Percentiles rank a stretch among this genome's conserved stretches.
Evolutionary conservation across 148 eudicot genomes (phyloP).

Genomic region (Camellia japonica): DNA sequence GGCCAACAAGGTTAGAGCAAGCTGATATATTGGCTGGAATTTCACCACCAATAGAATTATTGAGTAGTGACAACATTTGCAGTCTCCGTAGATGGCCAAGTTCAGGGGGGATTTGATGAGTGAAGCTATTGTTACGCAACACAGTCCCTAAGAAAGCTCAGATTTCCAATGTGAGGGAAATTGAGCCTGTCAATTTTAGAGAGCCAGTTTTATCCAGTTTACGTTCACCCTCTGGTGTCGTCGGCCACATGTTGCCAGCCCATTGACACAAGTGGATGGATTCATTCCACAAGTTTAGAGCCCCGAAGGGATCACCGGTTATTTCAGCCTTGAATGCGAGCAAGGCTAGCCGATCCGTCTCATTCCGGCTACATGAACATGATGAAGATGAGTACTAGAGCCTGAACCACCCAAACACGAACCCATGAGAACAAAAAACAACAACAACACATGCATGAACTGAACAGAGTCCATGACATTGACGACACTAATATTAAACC

Average conservation of each 20-base stretch:
- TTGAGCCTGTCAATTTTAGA: not conserved
- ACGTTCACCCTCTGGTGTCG: not conserved
- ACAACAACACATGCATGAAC: too few relatives aligned
- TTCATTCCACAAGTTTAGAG: not conserved
- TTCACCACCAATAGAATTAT: not conserved
- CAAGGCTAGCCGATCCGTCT: too few relatives aligned
- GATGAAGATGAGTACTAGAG: too few relatives aligned
- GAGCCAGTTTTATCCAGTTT: not conserved
- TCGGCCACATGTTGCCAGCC: not conserved
- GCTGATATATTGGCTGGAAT: not conserved
- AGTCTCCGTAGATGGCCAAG: not conserved
- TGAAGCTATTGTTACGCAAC: not conserved
- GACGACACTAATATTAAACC: too few relatives aligned
- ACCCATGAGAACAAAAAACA: too few relatives aligned
- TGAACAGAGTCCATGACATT: too few relatives aligned
- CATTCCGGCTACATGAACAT: too few relatives aligned
- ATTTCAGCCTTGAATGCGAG: too few relatives aligned
- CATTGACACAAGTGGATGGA: not conserved
- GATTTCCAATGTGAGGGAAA: not conserved
- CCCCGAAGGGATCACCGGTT: not conserved
- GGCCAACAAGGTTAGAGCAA: conserved; percentile 5
- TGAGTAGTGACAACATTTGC: not conserved
- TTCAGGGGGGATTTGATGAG: not conserved
- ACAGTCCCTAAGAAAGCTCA: not conserved
- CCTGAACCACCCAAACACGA: too few relatives aligned